These are phyloP conservation scores for Claviceps purpurea DNA, from an alignment of 2,329 filamentous ascomycete genomes.

Conservation along the genomic window DNA sequence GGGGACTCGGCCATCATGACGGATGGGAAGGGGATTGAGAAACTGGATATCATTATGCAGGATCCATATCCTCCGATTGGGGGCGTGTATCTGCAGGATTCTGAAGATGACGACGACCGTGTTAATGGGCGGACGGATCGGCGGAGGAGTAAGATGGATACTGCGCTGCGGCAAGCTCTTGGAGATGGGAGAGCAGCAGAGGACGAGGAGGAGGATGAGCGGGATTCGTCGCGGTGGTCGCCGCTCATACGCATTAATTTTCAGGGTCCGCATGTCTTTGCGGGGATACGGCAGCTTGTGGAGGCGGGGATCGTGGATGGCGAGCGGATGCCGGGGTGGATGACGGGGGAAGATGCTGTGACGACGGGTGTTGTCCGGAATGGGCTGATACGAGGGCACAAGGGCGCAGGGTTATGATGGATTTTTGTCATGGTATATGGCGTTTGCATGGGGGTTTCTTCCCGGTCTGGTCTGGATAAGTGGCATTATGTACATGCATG, in stretches of 20 bases:
- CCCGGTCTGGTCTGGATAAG: conserved; percentile 2
- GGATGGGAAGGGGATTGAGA: conserved; percentile 49
- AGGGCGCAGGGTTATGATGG: conserved; percentile 38
- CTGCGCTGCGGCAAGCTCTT: conserved; percentile 18
- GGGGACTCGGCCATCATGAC: conserved; percentile 42
- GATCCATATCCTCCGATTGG: conserved; percentile 36
- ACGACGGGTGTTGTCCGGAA: conserved; percentile 56
- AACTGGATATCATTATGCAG: conserved; percentile 44
- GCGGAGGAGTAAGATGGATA: conserved; percentile 23
- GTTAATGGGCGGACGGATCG: conserved; percentile 8
- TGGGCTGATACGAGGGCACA: conserved; percentile 49
- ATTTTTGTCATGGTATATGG: conserved; percentile 5
- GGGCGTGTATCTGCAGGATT: conserved; percentile 9
- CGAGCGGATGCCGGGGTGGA: conserved; percentile 72
- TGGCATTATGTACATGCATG: conserved; percentile 4
- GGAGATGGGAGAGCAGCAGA: conserved; percentile 11
- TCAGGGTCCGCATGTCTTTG: conserved; percentile 66
- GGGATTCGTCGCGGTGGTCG: conserved; percentile 17
- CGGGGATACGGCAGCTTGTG: conserved; percentile 63
- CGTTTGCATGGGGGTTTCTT: background rate
- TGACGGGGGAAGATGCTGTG: conserved; percentile 77
- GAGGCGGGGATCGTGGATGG: conserved; percentile 66
- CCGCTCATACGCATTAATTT: conserved; percentile 49
- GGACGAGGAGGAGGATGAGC: conserved; percentile 13
- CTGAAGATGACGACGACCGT: conserved; percentile 13